Percentiles rank a stretch among this genome's conserved stretches.
Conservation (phyloP, 2,329 filamentous ascomycete genomes). For the Exophiala sp. region DNA sequence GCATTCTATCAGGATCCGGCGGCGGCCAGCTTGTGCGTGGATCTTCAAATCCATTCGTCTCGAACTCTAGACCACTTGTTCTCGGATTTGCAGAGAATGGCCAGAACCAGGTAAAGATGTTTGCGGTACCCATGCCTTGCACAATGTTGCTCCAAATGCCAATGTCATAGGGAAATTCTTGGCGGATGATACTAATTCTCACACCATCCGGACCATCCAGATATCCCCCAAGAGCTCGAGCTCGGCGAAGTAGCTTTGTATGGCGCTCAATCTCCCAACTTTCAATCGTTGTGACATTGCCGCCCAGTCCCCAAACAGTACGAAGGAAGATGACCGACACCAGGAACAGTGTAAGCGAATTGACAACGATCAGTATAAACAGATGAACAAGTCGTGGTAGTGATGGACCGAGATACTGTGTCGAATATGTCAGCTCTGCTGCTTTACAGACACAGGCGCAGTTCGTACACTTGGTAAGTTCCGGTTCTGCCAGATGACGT, state of each 20-base stretch:
- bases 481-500: slow-evolving; percentile 54
- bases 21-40: slow-evolving; percentile 41
- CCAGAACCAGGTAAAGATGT: slow-evolving; percentile 57
- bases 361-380: slow-evolving; percentile 52
- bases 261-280: slow-evolving; percentile 57
- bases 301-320: slow-evolving; percentile 52
- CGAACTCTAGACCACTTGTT: slow-evolving; percentile 48
- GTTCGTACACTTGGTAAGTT: slow-evolving; percentile 54
- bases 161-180: slow-evolving; percentile 65
- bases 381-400: slow-evolving; percentile 52
- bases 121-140: slow-evolving; percentile 51
- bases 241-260: slow-evolving; percentile 44
- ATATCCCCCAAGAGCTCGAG: slow-evolving; percentile 53
- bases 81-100: slow-evolving; percentile 54
- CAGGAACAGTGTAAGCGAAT: slow-evolving; percentile 56
- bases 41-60: slow-evolving; percentile 61
- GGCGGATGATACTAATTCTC: slow-evolving; percentile 52
- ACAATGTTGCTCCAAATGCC: slow-evolving; percentile 59
- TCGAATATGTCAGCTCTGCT: slow-evolving; percentile 10
- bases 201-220: slow-evolving; percentile 57
- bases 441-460: slow-evolving; percentile 2
- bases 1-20: slow-evolving; percentile 49
- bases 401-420: slow-evolving; percentile 57
- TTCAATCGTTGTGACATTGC: slow-evolving; percentile 63
- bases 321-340: slow-evolving; percentile 54